Conservation (phyloP, 2,329 filamentous ascomycete species). For the Gnomoniopsis smithogilvyi region DNA sequence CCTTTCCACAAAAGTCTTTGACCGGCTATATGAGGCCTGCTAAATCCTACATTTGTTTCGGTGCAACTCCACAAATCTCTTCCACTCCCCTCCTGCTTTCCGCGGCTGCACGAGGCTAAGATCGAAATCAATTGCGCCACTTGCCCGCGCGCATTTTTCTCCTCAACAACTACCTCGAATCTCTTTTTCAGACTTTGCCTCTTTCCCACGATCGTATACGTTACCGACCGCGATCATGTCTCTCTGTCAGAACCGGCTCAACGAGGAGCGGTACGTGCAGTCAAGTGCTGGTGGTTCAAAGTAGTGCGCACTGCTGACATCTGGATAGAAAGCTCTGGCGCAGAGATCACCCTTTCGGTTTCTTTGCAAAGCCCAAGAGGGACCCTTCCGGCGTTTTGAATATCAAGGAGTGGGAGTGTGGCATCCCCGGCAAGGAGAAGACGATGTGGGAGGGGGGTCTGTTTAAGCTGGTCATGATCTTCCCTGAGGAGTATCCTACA, state of each 20-base stretch:
- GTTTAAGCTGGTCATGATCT: slow-evolving; percentile 90
- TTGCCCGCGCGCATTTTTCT: not conserved
- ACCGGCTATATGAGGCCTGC: not conserved
- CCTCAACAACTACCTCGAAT: not conserved
- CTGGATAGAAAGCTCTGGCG: slow-evolving; percentile 88
- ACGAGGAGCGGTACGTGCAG: slow-evolving; percentile 74
- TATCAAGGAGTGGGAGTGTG: slow-evolving; percentile 94
- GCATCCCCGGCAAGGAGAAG: slow-evolving; percentile 92
- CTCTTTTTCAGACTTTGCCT: not conserved
- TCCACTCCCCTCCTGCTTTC: not conserved
- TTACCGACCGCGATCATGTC: slow-evolving; percentile 56
- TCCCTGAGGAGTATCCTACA: slow-evolving; percentile 97
- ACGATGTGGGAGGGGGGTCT: slow-evolving; percentile 97
- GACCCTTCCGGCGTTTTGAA: slow-evolving; percentile 79
- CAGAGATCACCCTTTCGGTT: slow-evolving; percentile 94
- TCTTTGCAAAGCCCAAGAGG: slow-evolving; percentile 86
- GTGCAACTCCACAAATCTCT: not conserved
- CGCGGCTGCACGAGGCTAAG: not conserved
- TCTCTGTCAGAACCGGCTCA: slow-evolving; percentile 81
- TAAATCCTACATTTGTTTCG: not conserved
- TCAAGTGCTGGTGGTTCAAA: not conserved
- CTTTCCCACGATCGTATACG: not conserved
- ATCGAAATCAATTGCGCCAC: not conserved
- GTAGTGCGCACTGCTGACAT: not conserved
- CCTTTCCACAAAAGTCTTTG: not conserved